Evolutionary conservation across 2,329 filamentous ascomycete genomes (phyloP), one percentile per base, ranked within the genome.

Genomic region (Venturia nashicola): DNA sequence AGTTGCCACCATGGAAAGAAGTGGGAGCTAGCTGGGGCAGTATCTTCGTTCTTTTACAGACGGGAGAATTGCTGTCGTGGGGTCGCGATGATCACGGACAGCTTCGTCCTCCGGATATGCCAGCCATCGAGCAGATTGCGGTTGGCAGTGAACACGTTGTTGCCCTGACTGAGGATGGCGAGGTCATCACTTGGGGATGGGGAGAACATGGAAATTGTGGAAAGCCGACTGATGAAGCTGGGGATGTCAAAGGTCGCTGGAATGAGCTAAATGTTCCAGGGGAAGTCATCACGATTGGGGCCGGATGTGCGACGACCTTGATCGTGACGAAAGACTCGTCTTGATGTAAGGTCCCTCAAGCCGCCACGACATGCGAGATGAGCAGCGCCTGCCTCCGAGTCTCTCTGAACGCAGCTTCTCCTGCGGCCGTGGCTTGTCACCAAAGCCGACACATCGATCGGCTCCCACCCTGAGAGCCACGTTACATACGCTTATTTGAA

Each of bases 151-250:
- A 97, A 74, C 94, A 99, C 74, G 85, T 84, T n/a, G 75, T 97
- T 67, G 90, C 86, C 9, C 75, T 93, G 34, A 85, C 88, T 0
- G 76, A 76, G 11, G 78, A 82, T 23, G 84, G 84, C 1, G 82
- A 86, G 61, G 84, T 96, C 1, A 76, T 95, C 60, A 84, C 90
- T 1, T 97, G 93, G 91, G 94, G 94, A 23, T 99, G 94, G 94
- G 92, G 91, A 1, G 93, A 97, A 75, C 94, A 99, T 76, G 94
- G 94, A 1, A 99, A 99, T 73, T 99, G 94, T 73, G 94, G 94
- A 3, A 83, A 85, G 43, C 78, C 82, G 51, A 78, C 77, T 14
- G 83, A 85, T 66, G 77, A 81, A 20, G 77, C 82, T 66, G 85
- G 84, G 61, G 84, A 89, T 74, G 85, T 91, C 57, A 87, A 86